Percentiles rank a stretch among this genome's conserved stretches.
phyloP scores from a whole-genome alignment of 257 asterid genomes.

The Solanum appendiculatum region DNA sequence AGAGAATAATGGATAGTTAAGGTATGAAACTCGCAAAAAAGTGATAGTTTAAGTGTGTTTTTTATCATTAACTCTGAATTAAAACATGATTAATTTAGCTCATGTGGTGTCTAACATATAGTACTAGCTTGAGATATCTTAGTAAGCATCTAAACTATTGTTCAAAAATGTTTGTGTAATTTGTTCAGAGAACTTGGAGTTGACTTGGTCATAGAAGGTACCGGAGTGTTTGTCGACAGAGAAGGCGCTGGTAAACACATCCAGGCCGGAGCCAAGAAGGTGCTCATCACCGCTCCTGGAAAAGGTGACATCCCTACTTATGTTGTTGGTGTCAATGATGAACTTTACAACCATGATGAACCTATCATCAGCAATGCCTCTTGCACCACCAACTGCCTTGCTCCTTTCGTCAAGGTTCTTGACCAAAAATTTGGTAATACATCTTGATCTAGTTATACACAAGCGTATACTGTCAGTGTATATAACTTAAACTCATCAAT shows the following conservation, averaged over 20 bases:
- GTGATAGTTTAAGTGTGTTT: neutral
- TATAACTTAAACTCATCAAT: neutral
- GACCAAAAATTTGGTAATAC: slow-evolving; percentile 65
- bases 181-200: slow-evolving; percentile 57
- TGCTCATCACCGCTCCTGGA: slow-evolving; percentile 91
- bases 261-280: slow-evolving; percentile 93
- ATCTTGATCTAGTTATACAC: neutral
- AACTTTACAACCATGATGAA: slow-evolving; percentile 51
- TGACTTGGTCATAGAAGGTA: slow-evolving; percentile 89
- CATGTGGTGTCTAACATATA: neutral
- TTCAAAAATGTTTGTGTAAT: neutral
- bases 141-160: neutral
- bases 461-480: too few relatives aligned
- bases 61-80: neutral
- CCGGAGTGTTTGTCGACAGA: slow-evolving; percentile 91
- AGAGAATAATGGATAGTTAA: neutral
- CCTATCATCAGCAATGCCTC: slow-evolving; percentile 93
- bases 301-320: slow-evolving; percentile 96
- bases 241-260: slow-evolving; percentile 94
- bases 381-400: slow-evolving; percentile 98
- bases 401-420: slow-evolving; percentile 92
- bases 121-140: neutral
- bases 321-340: slow-evolving; percentile 90
- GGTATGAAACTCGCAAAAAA: neutral
- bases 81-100: neutral